Evolutionary conservation across 305 asterid genomes (phyloP), one percentile per base, ranked within the genome.

Genomic region (Withania somnifera): DNA sequence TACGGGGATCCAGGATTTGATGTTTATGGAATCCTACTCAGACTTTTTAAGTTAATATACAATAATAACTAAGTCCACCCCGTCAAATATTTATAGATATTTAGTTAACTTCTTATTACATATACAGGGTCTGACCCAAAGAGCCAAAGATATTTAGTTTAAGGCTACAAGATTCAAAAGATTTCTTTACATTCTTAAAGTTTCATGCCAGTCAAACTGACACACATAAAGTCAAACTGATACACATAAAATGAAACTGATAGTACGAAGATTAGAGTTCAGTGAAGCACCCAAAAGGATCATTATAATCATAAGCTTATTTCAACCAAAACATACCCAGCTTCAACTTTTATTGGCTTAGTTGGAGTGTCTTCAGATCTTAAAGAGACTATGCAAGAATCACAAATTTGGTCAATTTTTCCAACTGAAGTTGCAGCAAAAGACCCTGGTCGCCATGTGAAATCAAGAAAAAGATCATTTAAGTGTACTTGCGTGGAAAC

Each of bases 341-440:
- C 78, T 80, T 80, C 83, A 80, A 85, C 60, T 73, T 28, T 26
- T 47, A 73, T 26, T 15, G 79, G 47, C 79, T 7, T 58, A 73
- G 42, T 15, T 26, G 79, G 79, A 50, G 60, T 47, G 60, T 15
- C 82, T 66, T 92, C 94, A 30, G 95, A 88, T 83, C 89, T 94
- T 76, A 87, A 86, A 79, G 82, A 79, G 79, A 88, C 86, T 87
- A 89, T 83, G 89, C 99, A 96, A 34, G 94, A 86, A 93, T 96
- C 98, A 87, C 99, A 96, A 71, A 92, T 93, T 66, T 81, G 94
- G 26, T 15, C 79, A 90, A 83, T 82, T 90, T 87, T 91, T 64
- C 91, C 95, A 71, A 93, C 87, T 63, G 91, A 90, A 40, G 98
- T 91, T 82, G 97, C 97, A 83, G 90, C 91, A 89, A 92, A 93